Evolutionary conservation across 371 early-diverging fungal species (phyloP).

Genomic region (Mucor piriformis): DNA sequence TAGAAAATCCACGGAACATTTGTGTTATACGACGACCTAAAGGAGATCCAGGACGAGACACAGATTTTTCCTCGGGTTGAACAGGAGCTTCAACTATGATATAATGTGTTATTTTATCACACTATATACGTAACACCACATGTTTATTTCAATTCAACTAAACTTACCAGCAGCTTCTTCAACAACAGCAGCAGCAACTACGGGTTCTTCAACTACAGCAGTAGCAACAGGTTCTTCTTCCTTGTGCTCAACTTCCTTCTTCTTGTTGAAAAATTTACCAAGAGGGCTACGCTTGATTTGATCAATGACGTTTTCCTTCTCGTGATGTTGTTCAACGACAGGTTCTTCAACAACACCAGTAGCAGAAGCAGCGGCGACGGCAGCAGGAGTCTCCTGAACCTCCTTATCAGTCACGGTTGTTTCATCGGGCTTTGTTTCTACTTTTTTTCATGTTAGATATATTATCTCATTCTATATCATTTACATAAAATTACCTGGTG

Average conservation of each 20-base stretch:
- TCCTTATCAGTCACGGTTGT: conserved; percentile 7
- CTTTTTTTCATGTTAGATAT: conserved; percentile 1
- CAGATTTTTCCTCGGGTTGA: conserved; percentile 19
- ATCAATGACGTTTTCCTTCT: conserved; percentile 41
- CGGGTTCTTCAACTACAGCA: conserved; percentile 4
- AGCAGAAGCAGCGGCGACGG: neutral
- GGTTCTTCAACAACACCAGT: conserved; percentile 12
- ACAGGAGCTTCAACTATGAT: conserved; percentile 9
- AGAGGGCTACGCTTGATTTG: conserved; percentile 42
- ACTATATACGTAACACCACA: conserved; percentile 7
- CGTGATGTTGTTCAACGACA: conserved; percentile 10
- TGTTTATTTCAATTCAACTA: conserved; percentile 21
- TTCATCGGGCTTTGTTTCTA: neutral
- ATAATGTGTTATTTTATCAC: neutral
- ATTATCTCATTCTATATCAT: no score
- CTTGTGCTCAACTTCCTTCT: conserved; percentile 29
- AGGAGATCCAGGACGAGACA: conserved; percentile 33
- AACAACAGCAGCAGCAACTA: conserved; percentile 7
- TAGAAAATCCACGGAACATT: conserved; percentile 35
- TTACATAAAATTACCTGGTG: no score
- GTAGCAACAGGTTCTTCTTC: conserved; percentile 11
- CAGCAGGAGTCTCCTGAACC: conserved; percentile 8
- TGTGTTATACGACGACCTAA: conserved; percentile 50
- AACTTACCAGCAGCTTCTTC: conserved; percentile 29
- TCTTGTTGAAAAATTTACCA: conserved; percentile 42